phyloP scores from a whole-genome alignment of 2,329 filamentous ascomycete species.

The Fusarium nanum region DNA sequence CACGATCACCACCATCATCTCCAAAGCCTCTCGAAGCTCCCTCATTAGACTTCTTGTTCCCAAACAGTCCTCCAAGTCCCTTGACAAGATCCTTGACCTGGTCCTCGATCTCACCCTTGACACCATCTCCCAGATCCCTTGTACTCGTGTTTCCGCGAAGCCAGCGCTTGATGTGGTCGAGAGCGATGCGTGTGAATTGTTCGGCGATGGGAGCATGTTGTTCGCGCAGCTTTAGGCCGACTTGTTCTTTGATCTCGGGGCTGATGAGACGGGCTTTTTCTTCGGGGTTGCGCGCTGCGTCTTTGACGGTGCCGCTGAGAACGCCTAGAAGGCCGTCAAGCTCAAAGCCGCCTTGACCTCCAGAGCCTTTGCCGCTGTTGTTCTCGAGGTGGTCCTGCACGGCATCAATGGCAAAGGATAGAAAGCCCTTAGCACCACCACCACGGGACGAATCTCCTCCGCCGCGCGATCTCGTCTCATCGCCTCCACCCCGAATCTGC shows the following conservation, averaged over 20 bases:
- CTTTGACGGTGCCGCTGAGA: slow-evolving; percentile 57
- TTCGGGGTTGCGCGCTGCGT: slow-evolving; percentile 58
- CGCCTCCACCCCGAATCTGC: slow-evolving; percentile 8
- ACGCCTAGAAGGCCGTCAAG: slow-evolving; percentile 58
- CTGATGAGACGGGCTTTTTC: slow-evolving; percentile 59
- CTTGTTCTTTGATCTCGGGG: slow-evolving; percentile 60
- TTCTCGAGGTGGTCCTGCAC: slow-evolving; percentile 57
- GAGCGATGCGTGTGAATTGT: slow-evolving; percentile 58
- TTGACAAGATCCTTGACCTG: slow-evolving; percentile 59
- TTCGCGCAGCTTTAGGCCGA: slow-evolving; percentile 54
- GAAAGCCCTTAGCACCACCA: slow-evolving; percentile 52
- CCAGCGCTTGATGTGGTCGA: slow-evolving; percentile 61
- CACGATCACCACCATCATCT: slow-evolving; percentile 41
- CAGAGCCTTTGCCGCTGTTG: slow-evolving; percentile 34
- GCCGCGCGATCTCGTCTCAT: slow-evolving; percentile 46
- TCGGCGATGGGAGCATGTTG: slow-evolving; percentile 59
- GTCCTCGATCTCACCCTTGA: slow-evolving; percentile 58
- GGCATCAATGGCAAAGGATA: slow-evolving; percentile 56
- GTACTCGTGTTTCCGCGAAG: slow-evolving; percentile 57
- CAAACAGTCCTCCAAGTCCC: slow-evolving; percentile 57
- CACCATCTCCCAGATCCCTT: slow-evolving; percentile 57
- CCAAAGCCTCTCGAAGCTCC: slow-evolving; percentile 49
- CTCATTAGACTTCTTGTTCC: slow-evolving; percentile 52
- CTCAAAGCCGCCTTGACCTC: slow-evolving; percentile 50
- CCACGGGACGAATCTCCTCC: slow-evolving; percentile 44